phyloP scores from a whole-genome alignment of 2,329 filamentous ascomycete genomes.

The Talaromyces sp. region DNA sequence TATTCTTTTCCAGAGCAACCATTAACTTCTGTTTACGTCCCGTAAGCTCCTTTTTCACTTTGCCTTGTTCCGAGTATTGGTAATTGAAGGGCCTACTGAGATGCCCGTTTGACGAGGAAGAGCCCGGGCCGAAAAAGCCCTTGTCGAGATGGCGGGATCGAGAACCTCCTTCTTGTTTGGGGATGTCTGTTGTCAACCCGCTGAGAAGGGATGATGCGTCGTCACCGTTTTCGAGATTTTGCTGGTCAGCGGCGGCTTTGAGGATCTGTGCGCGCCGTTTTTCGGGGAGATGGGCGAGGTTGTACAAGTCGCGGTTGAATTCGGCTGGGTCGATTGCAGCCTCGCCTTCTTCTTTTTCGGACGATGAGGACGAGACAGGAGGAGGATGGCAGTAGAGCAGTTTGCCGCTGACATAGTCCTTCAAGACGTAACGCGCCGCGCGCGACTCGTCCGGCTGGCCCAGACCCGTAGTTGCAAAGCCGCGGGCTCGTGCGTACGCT shows the following conservation, averaged over 20 bases:
- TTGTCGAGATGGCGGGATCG: constrained; percentile 78
- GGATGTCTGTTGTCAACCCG: constrained; percentile 23
- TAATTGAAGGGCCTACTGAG: constrained; percentile 78
- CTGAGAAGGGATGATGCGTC: neutral
- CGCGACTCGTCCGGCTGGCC: constrained; percentile 91
- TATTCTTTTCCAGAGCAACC: constrained; percentile 73
- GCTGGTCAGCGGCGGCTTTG: constrained; percentile 38
- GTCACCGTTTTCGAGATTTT: constrained; percentile 20
- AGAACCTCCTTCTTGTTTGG: constrained; percentile 56
- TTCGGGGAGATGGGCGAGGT: constrained; percentile 71
- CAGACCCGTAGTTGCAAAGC: constrained; percentile 82
- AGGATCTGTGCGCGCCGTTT: constrained; percentile 63
- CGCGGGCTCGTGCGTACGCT: constrained; percentile 81
- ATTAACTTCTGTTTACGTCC: constrained; percentile 76
- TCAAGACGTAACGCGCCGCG: constrained; percentile 81
- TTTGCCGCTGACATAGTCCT: constrained; percentile 97
- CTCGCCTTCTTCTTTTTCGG: constrained; percentile 28
- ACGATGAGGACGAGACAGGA: constrained; percentile 47
- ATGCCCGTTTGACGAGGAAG: constrained; percentile 55
- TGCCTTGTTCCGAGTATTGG: constrained; percentile 79
- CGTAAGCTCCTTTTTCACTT: constrained; percentile 68
- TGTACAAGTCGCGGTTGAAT: constrained; percentile 89
- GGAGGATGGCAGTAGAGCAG: constrained; percentile 88
- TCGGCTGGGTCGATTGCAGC: constrained; percentile 58
- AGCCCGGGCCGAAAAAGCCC: constrained; percentile 72